Evolutionary conservation across 2,329 filamentous ascomycete genomes (phyloP).

Genomic region (Dothideomycetes sp.): DNA sequence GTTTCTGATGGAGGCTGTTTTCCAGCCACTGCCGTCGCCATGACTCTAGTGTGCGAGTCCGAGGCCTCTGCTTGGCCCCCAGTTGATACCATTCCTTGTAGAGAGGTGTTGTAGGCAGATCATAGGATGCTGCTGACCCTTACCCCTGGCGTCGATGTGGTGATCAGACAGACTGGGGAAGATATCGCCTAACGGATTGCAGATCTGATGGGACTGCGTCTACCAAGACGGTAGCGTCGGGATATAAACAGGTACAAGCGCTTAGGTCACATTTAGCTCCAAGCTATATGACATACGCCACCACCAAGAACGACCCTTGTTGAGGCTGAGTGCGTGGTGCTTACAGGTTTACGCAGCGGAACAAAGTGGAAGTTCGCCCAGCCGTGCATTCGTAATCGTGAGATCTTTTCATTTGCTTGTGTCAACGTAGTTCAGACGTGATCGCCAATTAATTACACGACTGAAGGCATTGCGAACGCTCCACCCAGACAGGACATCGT

Average conservation of each 20-base stretch:
- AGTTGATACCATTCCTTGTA: neutral
- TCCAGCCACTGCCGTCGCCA: slow-evolving; percentile 1
- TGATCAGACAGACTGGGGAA: neutral
- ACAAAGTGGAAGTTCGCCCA: neutral
- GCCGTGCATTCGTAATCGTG: neutral
- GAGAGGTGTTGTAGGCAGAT: no score
- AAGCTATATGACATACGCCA: no score
- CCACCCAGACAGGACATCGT: no score
- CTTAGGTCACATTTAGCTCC: no score
- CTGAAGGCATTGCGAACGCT: no score
- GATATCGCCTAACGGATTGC: neutral
- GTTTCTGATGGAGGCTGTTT: slow-evolving; percentile 64
- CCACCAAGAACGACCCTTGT: neutral
- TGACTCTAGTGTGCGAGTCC: no score
- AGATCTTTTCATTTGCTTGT: neutral
- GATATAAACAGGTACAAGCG: neutral
- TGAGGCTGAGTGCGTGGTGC: neutral
- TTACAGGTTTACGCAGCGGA: no score
- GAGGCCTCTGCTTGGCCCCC: neutral
- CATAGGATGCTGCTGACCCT: no score
- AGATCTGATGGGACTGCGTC: neutral
- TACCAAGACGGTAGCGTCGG: neutral
- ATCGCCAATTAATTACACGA: no score
- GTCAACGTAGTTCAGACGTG: neutral
- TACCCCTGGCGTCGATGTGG: neutral